Evolutionary conservation across 306 rosid species (phyloP).

Genomic region (Astragalus membranaceus): DNA sequence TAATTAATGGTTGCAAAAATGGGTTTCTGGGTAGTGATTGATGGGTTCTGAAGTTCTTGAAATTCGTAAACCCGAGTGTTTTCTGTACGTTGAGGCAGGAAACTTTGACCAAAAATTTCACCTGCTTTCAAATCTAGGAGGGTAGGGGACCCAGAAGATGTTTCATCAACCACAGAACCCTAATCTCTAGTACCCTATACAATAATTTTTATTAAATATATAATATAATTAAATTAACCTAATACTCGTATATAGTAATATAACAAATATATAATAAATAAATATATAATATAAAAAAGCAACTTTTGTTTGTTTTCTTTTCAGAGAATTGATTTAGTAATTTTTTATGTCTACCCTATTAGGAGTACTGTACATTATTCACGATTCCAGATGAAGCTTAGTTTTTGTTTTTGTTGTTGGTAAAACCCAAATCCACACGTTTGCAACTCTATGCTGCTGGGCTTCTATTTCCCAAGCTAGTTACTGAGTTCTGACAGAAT

Average conservation of each 20-base stretch:
- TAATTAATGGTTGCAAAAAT: neutral
- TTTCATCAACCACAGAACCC: constrained; percentile 42
- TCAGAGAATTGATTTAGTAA: neutral
- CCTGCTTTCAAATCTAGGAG: constrained; percentile 2
- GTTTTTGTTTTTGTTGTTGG: neutral
- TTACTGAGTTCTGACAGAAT: constrained; percentile 29
- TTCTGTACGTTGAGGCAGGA: constrained; percentile 18
- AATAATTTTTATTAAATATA: neutral
- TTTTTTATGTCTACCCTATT: neutral
- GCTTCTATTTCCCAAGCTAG: constrained; percentile 19
- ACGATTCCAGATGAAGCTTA: constrained; percentile 4
- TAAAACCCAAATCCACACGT: constrained; percentile 24
- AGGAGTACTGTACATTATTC: neutral
- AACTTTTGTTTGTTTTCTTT: neutral
- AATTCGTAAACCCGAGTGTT: constrained; percentile 31
- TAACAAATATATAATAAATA: neutral
- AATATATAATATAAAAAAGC: neutral
- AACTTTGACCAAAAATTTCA: constrained; percentile 39
- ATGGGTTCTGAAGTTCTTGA: constrained; percentile 21
- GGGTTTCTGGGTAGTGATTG: neutral
- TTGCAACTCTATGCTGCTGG: neutral
- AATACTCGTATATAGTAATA: no score
- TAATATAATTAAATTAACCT: no score
- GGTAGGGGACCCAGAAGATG: constrained; percentile 21
- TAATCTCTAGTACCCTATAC: constrained; percentile 26